Evolutionary conservation across 108 stramenopile species (phyloP).

Genomic region (Conticribra guillardii): DNA sequence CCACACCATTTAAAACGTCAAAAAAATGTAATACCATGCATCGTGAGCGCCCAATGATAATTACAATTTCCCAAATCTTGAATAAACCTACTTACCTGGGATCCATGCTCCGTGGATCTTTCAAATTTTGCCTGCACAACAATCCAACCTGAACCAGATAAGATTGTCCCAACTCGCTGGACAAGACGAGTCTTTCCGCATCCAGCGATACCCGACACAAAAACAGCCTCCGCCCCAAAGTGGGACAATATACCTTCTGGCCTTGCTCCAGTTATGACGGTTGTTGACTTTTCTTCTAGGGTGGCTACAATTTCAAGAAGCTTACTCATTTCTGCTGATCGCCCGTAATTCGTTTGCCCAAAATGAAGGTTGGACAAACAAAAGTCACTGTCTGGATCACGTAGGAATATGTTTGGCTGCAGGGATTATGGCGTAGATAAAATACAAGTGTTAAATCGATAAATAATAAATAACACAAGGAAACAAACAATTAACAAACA

Average conservation of each 20-base stretch:
- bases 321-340: conserved; percentile 4
- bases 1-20: background rate
- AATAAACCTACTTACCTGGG: background rate
- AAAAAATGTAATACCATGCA: too few relatives aligned
- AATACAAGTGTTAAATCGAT: conserved; percentile 5
- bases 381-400: too few relatives aligned
- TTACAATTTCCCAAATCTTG: too few relatives aligned
- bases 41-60: too few relatives aligned
- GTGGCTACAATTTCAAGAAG: conserved; percentile 9
- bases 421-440: background rate
- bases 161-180: background rate
- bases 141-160: conserved; percentile 8
- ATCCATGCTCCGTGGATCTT: conserved; percentile 3
- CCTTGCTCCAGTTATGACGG: too few relatives aligned
- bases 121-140: conserved; percentile 14
- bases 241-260: background rate
- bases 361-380: conserved; percentile 6
- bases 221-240: background rate
- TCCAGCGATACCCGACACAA: conserved; percentile 17
- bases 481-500: too few relatives aligned
- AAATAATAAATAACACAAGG: conserved; percentile 1
- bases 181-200: conserved; percentile 20
- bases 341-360: conserved; percentile 9
- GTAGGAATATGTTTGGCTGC: too few relatives aligned
- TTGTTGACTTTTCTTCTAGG: background rate